phyloP scores from a whole-genome alignment of 768 basidiomycete species.

The Hericium coralloides region DNA sequence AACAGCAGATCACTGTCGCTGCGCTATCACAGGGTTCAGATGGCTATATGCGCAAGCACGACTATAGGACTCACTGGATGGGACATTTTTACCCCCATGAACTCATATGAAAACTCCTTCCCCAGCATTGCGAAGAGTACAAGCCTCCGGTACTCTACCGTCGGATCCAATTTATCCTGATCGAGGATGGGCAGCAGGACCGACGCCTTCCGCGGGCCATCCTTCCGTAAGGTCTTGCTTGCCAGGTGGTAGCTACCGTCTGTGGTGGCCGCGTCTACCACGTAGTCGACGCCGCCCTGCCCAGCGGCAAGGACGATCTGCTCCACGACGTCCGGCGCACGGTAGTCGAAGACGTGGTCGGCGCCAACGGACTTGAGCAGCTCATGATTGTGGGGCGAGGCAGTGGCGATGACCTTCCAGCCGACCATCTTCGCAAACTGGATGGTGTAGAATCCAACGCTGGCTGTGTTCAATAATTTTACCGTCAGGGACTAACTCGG shows the following conservation, averaged over 20 bases:
- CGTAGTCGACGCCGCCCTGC: not conserved
- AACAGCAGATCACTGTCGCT: not conserved
- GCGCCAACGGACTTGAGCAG: constrained; percentile 29
- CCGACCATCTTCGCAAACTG: constrained; percentile 22
- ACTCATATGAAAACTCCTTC: not conserved
- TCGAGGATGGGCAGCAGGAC: not conserved
- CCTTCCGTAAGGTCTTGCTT: not conserved
- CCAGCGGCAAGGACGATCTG: not conserved
- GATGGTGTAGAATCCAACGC: constrained; percentile 23
- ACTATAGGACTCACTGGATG: not conserved
- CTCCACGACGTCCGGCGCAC: constrained; percentile 3
- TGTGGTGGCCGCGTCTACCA: not conserved
- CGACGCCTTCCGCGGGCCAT: not conserved
- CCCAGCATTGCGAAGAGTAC: not conserved
- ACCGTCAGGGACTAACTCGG: constrained; percentile 18
- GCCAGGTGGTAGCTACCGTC: not conserved
- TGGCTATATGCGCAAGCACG: not conserved
- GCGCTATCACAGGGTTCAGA: not conserved
- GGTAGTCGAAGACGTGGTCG: constrained; percentile 22
- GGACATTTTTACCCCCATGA: not conserved
- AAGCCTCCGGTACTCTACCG: not conserved
- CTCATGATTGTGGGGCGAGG: constrained; percentile 27
- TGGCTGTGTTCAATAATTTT: constrained; percentile 6
- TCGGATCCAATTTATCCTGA: not conserved
- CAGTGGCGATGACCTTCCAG: constrained; percentile 24